Base-by-base conservation (phyloP, 108 stramenopile genomes). In the Skeletonema tropicum region DNA sequence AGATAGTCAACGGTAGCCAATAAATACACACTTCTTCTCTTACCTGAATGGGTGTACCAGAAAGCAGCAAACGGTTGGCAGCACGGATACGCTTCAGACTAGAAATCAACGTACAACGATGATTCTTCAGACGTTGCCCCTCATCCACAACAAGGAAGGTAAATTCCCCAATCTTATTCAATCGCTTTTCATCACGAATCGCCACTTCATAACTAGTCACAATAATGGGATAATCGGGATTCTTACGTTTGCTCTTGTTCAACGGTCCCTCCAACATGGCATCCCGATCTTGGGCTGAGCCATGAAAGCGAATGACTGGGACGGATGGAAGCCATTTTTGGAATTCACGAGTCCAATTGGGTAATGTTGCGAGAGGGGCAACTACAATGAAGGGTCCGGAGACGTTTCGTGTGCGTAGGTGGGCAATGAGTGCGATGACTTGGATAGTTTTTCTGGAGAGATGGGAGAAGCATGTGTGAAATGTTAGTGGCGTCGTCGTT, bases 81-180 rank as follows among this genome's bases (percentile, higher is more conserved):
- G 97, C 83, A 3, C 82, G 75, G 57, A 99, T 81, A 48, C 88
- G 73, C 74, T 98, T 99, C 41, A 99, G 86, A 73, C 94, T 92
- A 33, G 84, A 83, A 59, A 98, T 86, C 42, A 99, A 86, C 38
- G 94, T 91, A 82, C 97, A 97, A 15, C 95, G 90, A 68, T 94
- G 88, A 74, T 98, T 99, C 79, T 99, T 99, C 58, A 99, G 87
- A 45, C 99, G 85, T 70, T 99, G 99, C 30, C 97, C 98, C 76
- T 99, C 99, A 83, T 99, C 99, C 10, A 99, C 94, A 74, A 99
- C 90, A 12, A 98, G 72, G 62, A 96, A 95, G 74, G 94, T 86
- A 85, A 89, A 99, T 41, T 87, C 88, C 62, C 83, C 74, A 57
- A 96, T 83, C 64, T 85, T 90, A 35, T 85, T 72, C 66, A 97